Evolutionary conservation across 139 green algal genomes (phyloP), one percentile per base, ranked within the genome.

Genomic region (Ettlia oleoabundans): DNA sequence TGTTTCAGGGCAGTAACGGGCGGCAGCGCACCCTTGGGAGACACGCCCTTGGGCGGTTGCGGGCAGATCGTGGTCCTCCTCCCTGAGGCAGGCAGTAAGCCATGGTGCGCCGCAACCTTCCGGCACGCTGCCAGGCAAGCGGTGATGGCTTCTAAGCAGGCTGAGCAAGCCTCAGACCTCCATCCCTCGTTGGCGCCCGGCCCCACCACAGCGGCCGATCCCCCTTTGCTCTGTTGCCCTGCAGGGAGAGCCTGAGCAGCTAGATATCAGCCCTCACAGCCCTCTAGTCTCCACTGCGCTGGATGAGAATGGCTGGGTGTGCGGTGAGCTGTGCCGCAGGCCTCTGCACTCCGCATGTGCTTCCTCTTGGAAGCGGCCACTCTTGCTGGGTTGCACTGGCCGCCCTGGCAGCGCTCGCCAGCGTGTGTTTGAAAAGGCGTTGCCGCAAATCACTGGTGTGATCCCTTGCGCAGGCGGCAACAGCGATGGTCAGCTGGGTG

Each of bases 291-390:
- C 81, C 22, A 96, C 94, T 2, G 88, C 88, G 19, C 87, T 97
- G 18, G 81, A 91, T 22, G 87, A 96, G 41, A 97, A 97, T 78
- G 91, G 87, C 38, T 96, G 88, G 84, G 86, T 96, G 1, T 96
- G 91, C 78, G 94, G 94, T 96, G 74, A 89, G 93, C 24, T n/a
- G n/a, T n/a, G n/a, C n/a, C n/a, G n/a, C n/a, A n/a, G n/a, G n/a
- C n/a, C n/a, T n/a, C n/a, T n/a, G n/a, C n/a, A n/a, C n/a, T n/a
- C n/a, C n/a, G n/a, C n/a, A n/a, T n/a, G n/a, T n/a, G n/a, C n/a
- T n/a, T n/a, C n/a, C n/a, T n/a, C n/a, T 33, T 1, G 6, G 18
- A 2, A 5, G n/a, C 40, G 62, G 8, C 35, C 61, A 19, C 19
- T 19, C 37, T 51, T 68, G 28, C 24, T 47, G 13, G 10, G 21